phyloP scores from a whole-genome alignment of 2,329 filamentous ascomycete genomes.

The Coniochaeta prunicola region DNA sequence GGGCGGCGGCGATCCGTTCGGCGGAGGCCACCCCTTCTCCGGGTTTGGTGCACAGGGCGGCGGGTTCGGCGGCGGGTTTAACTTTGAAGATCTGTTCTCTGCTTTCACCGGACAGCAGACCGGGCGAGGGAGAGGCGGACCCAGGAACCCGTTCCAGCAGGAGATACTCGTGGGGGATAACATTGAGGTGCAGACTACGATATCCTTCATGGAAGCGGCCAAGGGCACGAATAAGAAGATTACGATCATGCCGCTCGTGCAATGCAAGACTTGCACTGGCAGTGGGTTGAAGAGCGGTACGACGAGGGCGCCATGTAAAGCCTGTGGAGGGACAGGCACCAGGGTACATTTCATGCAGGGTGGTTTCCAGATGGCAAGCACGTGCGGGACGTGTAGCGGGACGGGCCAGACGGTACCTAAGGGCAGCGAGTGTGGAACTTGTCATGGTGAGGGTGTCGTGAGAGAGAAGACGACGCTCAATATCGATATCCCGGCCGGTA shows the following conservation, averaged over 20 bases:
- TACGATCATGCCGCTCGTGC: constrained; percentile 69
- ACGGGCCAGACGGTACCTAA: constrained; percentile 68
- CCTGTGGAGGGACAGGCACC: constrained; percentile 80
- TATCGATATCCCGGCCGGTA: constrained; percentile 88
- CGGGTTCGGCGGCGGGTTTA: constrained; percentile 76
- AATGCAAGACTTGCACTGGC: constrained; percentile 77
- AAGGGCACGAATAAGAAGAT: constrained; percentile 89
- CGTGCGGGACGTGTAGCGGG: constrained; percentile 75
- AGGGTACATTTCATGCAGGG: constrained; percentile 84
- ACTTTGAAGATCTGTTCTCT: constrained; percentile 92
- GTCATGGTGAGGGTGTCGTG: constrained; percentile 75
- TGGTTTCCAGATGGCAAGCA: constrained; percentile 93
- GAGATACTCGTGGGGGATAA: constrained; percentile 89
- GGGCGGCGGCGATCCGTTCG: constrained; percentile 54
- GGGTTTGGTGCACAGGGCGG: constrained; percentile 46
- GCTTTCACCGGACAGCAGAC: constrained; percentile 61
- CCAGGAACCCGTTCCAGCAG: constrained; percentile 60
- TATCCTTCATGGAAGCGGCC: constrained; percentile 93
- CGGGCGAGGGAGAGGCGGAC: constrained; percentile 41
- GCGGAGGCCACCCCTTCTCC: constrained; percentile 58
- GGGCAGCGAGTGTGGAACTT: constrained; percentile 74
- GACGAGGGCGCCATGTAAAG: constrained; percentile 64
- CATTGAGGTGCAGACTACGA: constrained; percentile 88
- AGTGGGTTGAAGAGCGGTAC: constrained; percentile 78
- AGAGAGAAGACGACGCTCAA: constrained; percentile 76